phyloP scores from a whole-genome alignment of 2,329 filamentous ascomycete genomes.

The Lecanicillium sp. region DNA sequence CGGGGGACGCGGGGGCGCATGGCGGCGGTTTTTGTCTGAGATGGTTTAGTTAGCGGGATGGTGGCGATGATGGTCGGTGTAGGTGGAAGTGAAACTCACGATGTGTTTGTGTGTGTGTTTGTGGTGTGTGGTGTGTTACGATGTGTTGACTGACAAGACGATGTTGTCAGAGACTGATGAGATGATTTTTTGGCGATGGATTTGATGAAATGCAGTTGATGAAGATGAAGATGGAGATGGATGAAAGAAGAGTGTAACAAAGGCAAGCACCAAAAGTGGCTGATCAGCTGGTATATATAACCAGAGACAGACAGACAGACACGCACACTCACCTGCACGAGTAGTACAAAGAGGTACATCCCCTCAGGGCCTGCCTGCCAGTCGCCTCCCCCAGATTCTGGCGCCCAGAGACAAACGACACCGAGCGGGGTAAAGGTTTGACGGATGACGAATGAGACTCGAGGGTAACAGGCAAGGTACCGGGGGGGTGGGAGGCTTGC shows the following conservation, averaged over 20 bases:
- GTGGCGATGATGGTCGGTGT: neutral
- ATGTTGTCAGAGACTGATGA: neutral
- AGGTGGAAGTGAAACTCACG: conserved; percentile 1
- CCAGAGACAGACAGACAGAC: neutral
- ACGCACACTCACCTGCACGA: too few species aligned
- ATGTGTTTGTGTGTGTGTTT: neutral
- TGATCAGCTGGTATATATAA: conserved; percentile 2
- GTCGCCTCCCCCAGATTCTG: too few species aligned
- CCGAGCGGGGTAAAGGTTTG: conserved; percentile 3
- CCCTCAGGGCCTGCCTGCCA: neutral
- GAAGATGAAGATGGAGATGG: conserved; percentile 3
- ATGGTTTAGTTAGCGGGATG: neutral
- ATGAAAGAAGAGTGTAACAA: neutral
- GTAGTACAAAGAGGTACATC: conserved; percentile 9
- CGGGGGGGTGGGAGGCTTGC: too few species aligned
- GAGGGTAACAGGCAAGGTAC: too few species aligned
- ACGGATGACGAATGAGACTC: neutral
- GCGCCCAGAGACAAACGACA: neutral
- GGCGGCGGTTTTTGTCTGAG: conserved; percentile 22
- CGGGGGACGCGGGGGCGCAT: conserved; percentile 43
- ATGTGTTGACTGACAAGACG: neutral
- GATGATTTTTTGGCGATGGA: too few species aligned
- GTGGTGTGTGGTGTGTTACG: neutral
- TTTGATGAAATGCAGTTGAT: neutral
- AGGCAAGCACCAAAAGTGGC: neutral